Evolutionary conservation across 108 stramenopile species (phyloP), one percentile per base, ranked within the genome.

Genomic region (Cyclotella cryptica): DNA sequence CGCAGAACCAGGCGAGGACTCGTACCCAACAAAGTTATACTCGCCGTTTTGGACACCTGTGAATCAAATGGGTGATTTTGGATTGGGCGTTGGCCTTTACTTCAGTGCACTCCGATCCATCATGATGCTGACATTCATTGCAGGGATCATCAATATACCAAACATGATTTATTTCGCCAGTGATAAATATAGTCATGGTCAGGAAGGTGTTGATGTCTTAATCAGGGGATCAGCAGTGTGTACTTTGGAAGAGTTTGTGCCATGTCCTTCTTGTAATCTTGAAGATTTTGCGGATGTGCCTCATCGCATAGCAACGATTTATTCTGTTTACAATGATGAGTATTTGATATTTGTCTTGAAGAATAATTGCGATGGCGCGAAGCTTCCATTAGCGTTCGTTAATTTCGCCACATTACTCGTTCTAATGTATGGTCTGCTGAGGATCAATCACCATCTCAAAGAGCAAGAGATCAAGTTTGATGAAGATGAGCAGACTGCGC

Each of bases 51-150:
- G 47, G 47, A 49, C 47, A 49, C 47, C 47, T 1, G n/a, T n/a
- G n/a, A 49, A 49, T 49, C 47, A 49, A 49, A 58, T 58, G 55
- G 55, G 55, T 24, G 55, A 58, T 58, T 58, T 58, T 27, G 55
- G 26, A 27, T 27, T 58, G 4, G 55, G 55, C 3, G 22, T 58
- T 26, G 55, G 55, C 1, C 26, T 58, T 3, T 58, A 58, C 24
- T 58, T 58, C 26, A 27, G 26, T 27, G 22, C 55, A 24, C 55
- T 58, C 3, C 26, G 55, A 2, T 24, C 26, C 13, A 28, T 58
- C 24, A 28, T 27, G 4, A 24, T 58, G 13, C 22, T 58, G 12
- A 58, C 55, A 24, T 27, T 58, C 24, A 24, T 58, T 58, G 55
- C 55, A 24, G 26, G 55, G 1, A 5, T 58, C 2, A 58, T 58